Conservation (phyloP, 768 basidiomycete genomes). For the Leccinum fibrillosum region DNA sequence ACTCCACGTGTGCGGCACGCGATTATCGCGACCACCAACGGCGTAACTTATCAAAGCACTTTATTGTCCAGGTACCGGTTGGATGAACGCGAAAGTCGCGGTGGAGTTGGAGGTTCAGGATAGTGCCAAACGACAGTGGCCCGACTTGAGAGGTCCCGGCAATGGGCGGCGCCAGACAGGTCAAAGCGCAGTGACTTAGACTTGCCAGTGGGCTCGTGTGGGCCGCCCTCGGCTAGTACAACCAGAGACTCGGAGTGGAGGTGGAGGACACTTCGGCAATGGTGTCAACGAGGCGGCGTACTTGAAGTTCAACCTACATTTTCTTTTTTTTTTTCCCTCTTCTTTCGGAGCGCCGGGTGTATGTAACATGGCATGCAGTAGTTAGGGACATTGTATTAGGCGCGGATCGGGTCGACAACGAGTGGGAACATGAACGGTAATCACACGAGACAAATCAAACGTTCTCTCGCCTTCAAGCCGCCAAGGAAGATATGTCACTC, state of each 20-base stretch:
- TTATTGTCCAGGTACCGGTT: slow-evolving; percentile 15
- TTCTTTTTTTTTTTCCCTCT: neutral
- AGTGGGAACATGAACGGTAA: slow-evolving; percentile 7
- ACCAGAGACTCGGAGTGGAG: neutral
- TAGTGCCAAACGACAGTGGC: neutral
- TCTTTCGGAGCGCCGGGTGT: neutral
- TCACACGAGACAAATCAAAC: neutral
- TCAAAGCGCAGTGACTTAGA: neutral
- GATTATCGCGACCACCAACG: slow-evolving; percentile 23
- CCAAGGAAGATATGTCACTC: slow-evolving; percentile 6
- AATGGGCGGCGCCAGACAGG: neutral
- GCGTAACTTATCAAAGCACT: neutral
- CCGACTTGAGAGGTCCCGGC: neutral
- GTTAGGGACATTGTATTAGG: neutral
- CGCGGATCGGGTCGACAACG: neutral
- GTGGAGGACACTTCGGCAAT: neutral
- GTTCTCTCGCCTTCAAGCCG: neutral
- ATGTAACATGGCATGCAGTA: neutral
- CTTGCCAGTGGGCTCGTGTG: neutral
- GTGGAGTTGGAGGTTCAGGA: slow-evolving; percentile 3
- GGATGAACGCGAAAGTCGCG: neutral
- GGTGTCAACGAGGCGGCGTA: neutral
- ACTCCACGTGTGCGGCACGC: slow-evolving; percentile 32
- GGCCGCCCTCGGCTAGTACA: neutral
- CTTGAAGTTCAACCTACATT: slow-evolving; percentile 1